A percentile compares a stretch with the other conserved stretches of the same genome.
phyloP scores from a whole-genome alignment of 2,329 filamentous ascomycete genomes.

The Ilyonectria destructans region DNA sequence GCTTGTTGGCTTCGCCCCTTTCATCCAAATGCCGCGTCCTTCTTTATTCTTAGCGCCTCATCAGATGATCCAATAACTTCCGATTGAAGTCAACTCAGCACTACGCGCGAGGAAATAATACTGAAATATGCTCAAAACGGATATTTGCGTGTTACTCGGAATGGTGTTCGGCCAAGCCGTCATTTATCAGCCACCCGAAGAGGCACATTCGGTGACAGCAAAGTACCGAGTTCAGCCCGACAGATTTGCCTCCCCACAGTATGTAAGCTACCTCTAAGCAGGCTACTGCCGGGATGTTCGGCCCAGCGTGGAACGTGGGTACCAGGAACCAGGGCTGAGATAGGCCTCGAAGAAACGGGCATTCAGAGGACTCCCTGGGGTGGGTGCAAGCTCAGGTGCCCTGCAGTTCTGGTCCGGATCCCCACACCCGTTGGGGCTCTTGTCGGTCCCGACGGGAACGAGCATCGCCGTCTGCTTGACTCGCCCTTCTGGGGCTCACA shows the following conservation, averaged over 20 bases:
- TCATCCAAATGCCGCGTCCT: constrained; percentile 35
- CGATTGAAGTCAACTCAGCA: neutral
- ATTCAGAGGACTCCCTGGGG: constrained; percentile 27
- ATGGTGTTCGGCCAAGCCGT: neutral
- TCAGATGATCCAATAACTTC: constrained; percentile 6
- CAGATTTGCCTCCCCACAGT: constrained; percentile 1
- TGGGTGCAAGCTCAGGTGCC: constrained; percentile 27
- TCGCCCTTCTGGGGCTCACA: constrained; percentile 37
- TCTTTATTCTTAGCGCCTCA: constrained; percentile 15
- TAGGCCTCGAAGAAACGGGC: constrained; percentile 21
- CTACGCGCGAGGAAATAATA: neutral
- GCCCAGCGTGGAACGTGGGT: constrained; percentile 47
- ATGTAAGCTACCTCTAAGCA: constrained; percentile 39
- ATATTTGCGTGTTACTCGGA: neutral
- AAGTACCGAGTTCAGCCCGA: constrained; percentile 22
- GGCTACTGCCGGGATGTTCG: constrained; percentile 40
- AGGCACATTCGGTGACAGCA: constrained; percentile 14
- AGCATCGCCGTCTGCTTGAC: constrained; percentile 43
- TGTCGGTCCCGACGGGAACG: constrained; percentile 50
- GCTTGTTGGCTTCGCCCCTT: constrained; percentile 34
- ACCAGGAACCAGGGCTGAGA: constrained; percentile 36
- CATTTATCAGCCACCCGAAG: neutral
- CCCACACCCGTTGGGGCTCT: constrained; percentile 46
- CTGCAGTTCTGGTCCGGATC: constrained; percentile 31
- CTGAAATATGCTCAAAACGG: neutral